These are phyloP conservation scores for Penicillium parvum DNA, from an alignment of 495 filamentous ascomycete species.

Conservation along the genomic window DNA sequence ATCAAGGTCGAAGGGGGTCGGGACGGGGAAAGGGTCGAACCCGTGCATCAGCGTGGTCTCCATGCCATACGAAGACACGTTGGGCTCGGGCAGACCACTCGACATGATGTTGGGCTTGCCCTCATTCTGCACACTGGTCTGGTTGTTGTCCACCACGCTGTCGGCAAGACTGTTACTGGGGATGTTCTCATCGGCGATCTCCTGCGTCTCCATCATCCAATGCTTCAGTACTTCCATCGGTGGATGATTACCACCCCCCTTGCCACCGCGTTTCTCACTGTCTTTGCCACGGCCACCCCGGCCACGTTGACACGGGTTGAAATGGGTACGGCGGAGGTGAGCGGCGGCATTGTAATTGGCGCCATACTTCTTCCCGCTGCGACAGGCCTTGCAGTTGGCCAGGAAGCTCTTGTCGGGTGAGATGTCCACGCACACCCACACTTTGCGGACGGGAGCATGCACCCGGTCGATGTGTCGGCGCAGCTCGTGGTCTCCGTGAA, in stretches of 20 bases:
- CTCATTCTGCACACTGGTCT: not conserved
- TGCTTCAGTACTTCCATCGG: slow-evolving; percentile 74
- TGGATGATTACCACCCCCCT: slow-evolving; percentile 78
- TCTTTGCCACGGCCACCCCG: slow-evolving; percentile 50
- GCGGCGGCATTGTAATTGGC: slow-evolving; percentile 96
- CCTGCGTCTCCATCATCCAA: slow-evolving; percentile 74
- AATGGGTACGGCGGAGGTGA: slow-evolving; percentile 86
- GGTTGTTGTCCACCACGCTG: not conserved
- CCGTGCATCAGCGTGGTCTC: slow-evolving; percentile 28
- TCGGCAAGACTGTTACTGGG: not conserved
- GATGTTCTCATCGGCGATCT: slow-evolving; percentile 36
- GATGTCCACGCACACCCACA: slow-evolving; percentile 75
- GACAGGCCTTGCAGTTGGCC: slow-evolving; percentile 83
- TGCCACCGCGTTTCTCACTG: slow-evolving; percentile 68
- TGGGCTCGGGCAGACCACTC: too few relatives aligned
- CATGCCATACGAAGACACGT: slow-evolving; percentile 20
- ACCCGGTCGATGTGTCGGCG: slow-evolving; percentile 79
- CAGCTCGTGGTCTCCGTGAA: slow-evolving; percentile 91
- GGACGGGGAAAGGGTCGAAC: slow-evolving; percentile 25
- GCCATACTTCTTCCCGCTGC: slow-evolving; percentile 71
- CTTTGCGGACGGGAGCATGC: slow-evolving; percentile 68
- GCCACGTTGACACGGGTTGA: slow-evolving; percentile 60
- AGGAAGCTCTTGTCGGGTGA: slow-evolving; percentile 59
- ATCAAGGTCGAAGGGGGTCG: slow-evolving; percentile 23
- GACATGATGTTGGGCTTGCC: not conserved